A percentile compares a stretch with the other conserved stretches of the same genome.
phyloP scores from a whole-genome alignment of 2,329 filamentous ascomycete genomes.

The Metarhizium humberi region DNA sequence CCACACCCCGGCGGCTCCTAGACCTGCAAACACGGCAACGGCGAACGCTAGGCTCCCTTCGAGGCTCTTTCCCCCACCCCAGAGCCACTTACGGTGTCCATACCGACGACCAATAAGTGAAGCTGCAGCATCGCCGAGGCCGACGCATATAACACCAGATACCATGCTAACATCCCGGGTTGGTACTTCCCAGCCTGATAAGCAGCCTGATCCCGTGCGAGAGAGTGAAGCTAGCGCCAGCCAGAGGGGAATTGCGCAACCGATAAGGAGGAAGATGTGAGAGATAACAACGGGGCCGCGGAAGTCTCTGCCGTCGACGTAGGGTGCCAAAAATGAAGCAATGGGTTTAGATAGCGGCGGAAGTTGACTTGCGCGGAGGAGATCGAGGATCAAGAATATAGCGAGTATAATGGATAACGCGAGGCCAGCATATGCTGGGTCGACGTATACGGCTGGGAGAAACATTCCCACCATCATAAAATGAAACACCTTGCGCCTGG shows the following conservation, averaged over 20 bases:
- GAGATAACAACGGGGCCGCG: slow-evolving; percentile 90
- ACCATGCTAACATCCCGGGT: slow-evolving; percentile 80
- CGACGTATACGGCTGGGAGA: slow-evolving; percentile 74
- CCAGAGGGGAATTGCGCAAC: slow-evolving; percentile 93
- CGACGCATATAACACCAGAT: slow-evolving; percentile 85
- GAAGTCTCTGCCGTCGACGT: slow-evolving; percentile 88
- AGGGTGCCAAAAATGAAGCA: slow-evolving; percentile 80
- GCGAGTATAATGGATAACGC: slow-evolving; percentile 72
- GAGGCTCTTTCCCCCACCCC: slow-evolving; percentile 92
- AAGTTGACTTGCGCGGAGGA: slow-evolving; percentile 83
- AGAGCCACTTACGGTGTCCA: slow-evolving; percentile 85
- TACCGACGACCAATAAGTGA: slow-evolving; percentile 81
- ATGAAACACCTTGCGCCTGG: slow-evolving; percentile 92
- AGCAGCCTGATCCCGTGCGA: slow-evolving; percentile 44
- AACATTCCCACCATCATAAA: slow-evolving; percentile 98
- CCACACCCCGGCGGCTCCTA: slow-evolving; percentile 65
- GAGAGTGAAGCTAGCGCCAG: slow-evolving; percentile 65
- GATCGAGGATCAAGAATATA: slow-evolving; percentile 79
- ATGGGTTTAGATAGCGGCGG: slow-evolving; percentile 82
- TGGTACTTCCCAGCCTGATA: slow-evolving; percentile 66
- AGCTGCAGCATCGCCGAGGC: slow-evolving; percentile 88
- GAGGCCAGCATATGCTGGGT: slow-evolving; percentile 74
- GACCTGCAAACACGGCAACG: slow-evolving; percentile 64
- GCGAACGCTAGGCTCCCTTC: slow-evolving; percentile 82
- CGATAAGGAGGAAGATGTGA: slow-evolving; percentile 91